Conservation (phyloP, 2,329 filamentous ascomycete genomes). For the Hymenoscyphus linearis region DNA sequence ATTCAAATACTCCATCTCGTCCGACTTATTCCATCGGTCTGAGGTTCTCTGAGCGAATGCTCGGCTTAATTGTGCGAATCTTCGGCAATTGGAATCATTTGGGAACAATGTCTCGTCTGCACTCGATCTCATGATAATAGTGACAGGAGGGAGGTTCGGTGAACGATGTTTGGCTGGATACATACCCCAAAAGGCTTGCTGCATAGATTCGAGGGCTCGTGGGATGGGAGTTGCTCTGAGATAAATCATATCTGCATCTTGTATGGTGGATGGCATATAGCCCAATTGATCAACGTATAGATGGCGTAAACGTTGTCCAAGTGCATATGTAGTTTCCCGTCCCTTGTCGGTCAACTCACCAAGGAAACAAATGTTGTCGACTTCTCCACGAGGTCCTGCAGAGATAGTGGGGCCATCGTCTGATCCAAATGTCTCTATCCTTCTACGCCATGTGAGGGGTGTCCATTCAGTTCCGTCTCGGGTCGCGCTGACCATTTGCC, state of each 20-base stretch:
- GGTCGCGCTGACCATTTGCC: slow-evolving; percentile 61
- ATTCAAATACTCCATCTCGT: slow-evolving; percentile 81
- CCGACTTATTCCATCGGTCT: slow-evolving; percentile 66
- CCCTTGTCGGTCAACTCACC: slow-evolving; percentile 73
- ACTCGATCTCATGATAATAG: slow-evolving; percentile 59
- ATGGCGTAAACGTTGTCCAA: slow-evolving; percentile 61
- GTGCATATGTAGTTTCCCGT: slow-evolving; percentile 62
- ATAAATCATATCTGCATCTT: slow-evolving; percentile 57
- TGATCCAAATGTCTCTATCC: slow-evolving; percentile 75
- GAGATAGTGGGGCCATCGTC: slow-evolving; percentile 67
- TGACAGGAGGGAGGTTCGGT: slow-evolving; percentile 51
- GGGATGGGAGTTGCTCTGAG: slow-evolving; percentile 70
- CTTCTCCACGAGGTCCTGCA: slow-evolving; percentile 59
- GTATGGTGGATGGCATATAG: slow-evolving; percentile 60
- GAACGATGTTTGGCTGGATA: slow-evolving; percentile 56
- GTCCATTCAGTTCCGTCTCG: slow-evolving; percentile 41
- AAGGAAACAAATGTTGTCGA: slow-evolving; percentile 77
- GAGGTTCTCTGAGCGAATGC: slow-evolving; percentile 69
- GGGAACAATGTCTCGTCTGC: slow-evolving; percentile 75
- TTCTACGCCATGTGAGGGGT: slow-evolving; percentile 54
- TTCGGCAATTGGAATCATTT: slow-evolving; percentile 68
- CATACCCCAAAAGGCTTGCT: slow-evolving; percentile 69
- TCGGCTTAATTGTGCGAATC: slow-evolving; percentile 63
- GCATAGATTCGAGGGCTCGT: slow-evolving; percentile 70
- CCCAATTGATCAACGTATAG: slow-evolving; percentile 71